These are phyloP conservation scores for Zygosaccharomyces pseudobailii DNA, from an alignment of 1,139 yeast species.

Conservation along the genomic window DNA sequence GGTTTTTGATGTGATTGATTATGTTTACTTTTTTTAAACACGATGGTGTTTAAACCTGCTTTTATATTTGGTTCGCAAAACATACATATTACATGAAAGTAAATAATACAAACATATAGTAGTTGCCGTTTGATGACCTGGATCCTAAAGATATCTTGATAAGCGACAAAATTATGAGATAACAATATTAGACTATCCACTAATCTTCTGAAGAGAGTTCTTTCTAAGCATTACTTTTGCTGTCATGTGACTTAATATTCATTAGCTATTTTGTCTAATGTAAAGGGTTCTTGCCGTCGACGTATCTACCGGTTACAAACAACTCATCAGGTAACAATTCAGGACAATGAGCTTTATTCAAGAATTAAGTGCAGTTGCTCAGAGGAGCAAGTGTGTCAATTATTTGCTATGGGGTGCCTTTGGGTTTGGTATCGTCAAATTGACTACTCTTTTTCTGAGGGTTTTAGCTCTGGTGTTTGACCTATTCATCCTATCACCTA, in stretches of 20 bases:
- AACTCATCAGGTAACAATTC: background rate
- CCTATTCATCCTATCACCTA: constrained; percentile 59
- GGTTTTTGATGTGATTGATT: too few species aligned
- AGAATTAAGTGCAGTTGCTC: constrained; percentile 24
- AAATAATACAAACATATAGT: too few species aligned
- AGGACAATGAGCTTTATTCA: constrained; percentile 27
- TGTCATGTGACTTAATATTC: background rate
- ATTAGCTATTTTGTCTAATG: background rate
- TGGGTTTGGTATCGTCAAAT: constrained; percentile 46
- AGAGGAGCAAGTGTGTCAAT: constrained; percentile 21
- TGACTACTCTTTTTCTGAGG: constrained; percentile 43
- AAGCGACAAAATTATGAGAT: too few species aligned
- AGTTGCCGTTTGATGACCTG: too few species aligned
- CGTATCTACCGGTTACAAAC: background rate
- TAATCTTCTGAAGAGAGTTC: too few species aligned
- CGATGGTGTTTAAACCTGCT: too few species aligned
- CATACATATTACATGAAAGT: too few species aligned
- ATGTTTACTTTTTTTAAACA: too few species aligned
- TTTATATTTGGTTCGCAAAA: too few species aligned
- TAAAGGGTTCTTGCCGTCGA: background rate
- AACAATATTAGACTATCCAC: too few species aligned
- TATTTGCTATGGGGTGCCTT: constrained; percentile 37
- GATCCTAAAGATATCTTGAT: too few species aligned
- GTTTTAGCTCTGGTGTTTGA: constrained; percentile 46
- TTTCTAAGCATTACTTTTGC: too few species aligned